Base-by-base conservation (phyloP, 306 rosid genomes). In the Rosa rugosa region DNA sequence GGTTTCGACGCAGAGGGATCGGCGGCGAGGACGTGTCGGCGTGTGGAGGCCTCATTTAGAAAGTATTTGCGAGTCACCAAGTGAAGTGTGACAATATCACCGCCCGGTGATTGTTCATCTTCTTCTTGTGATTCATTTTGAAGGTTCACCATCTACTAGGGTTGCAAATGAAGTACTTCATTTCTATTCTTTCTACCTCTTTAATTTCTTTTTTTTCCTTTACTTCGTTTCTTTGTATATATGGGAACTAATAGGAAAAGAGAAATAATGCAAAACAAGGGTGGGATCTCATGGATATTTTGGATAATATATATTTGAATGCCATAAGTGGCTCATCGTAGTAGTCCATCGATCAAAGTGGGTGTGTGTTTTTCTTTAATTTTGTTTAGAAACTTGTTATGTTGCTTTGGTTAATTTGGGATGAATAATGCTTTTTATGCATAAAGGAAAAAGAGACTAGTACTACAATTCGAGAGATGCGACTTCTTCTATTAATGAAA, bases 1-100 rank as follows among this genome's bases (percentile, higher is more conserved):
- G 80, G 79, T 91, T 16, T 91, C 97, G 0, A 84, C 92, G 10
- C 91, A 87, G 78, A 82, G 87, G 76, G 98, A 94, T 17, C 87
- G 89, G 71, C 75, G 98, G 83, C 88, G 97, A 77, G 98, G 97
- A 9, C 97, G 99, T 16, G 92, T 89, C 18, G 97, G 91, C 3
- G 97, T 91, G 7, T 92, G 99, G 99, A 88, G 98, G 65, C 99
- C 99, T 75, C 95, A 88, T 80, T 79, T 95, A 60, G 95, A 95
- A 73, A 92, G 97, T 85, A 95, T 95, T 74, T 85, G 89, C 36
- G 99, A 95, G 87, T 92, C 97, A 36, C 94, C 97, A 3, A 77
- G 41, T 76, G 86, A 91, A 85, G 47, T 23, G 73, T 79, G 49
- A 46, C 31, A 14, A 7, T 1, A 2, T 16, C 25, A 13, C 40